Evolutionary conservation across 495 filamentous ascomycete genomes (phyloP), one percentile per base, ranked within the genome.

Genomic region (Articulospora tetracladia): DNA sequence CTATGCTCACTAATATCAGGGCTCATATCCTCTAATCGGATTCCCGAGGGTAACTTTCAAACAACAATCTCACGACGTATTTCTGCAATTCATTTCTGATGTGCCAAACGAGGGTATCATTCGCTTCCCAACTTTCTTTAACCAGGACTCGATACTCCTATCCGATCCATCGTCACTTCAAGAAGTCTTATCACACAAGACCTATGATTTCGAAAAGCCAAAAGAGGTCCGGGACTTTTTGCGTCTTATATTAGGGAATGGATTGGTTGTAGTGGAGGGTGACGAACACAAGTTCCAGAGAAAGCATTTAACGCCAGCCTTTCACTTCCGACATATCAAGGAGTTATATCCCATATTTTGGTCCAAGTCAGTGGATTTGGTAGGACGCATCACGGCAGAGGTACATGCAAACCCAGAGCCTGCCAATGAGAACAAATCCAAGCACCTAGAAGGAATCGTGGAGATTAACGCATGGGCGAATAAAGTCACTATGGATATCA

Each of bases 291-390:
- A 87, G 76, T 77, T 80, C 55, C 91, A 96, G 77, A 79, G 93
- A 11, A 91, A 86, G 64, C 83, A 86, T 48, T 75, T 95, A 1
- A 81, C 88, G 74, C 92, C 92, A 1, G 92, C 91, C 0, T 98
- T 97, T 67, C 74, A 83, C 11, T 95, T 88, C 67, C 81, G 90
- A 11, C 93, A 96, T 64, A 77, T 96, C 70, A 93, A 93, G 68
- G 85, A 94, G 44, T 77, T 96, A 0, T 93, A 94, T 55, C 86
- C 92, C 0, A 66, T 87, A 1, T 96, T 97, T 73, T 97, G 91
- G 91, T 36, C 61, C 30, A 96, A 94, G 70, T 68, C 74, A 2
- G 59, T 68, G 8, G 77, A 79, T 53, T 58, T 73, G 20, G 74
- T 76, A 0, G 55, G 70, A 23, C 74, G 71, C 47, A 77, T 87